These are phyloP conservation scores for Aschersonia sp. DNA, from an alignment of 2,329 filamentous ascomycete genomes.

Conservation along the genomic window DNA sequence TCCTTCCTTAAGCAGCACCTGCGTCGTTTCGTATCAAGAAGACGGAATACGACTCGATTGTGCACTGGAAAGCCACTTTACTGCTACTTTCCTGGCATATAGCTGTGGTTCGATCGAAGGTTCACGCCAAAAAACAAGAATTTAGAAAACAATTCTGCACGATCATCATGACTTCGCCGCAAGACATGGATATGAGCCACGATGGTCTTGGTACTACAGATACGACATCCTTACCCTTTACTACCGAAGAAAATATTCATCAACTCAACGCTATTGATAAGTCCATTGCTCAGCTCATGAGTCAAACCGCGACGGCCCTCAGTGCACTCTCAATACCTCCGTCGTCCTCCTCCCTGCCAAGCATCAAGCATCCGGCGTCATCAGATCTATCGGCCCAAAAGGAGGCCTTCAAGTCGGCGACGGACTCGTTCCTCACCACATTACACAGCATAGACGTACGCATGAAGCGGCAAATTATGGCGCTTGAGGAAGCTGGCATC, in stretches of 20 bases:
- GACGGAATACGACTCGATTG: too few relatives aligned
- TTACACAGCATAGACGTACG: slow-evolving; percentile 63
- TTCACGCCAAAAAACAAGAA: background rate
- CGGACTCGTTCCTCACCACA: slow-evolving; percentile 54
- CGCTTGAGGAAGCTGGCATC: slow-evolving; percentile 69
- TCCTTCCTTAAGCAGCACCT: too few relatives aligned
- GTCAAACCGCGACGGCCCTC: slow-evolving; percentile 31
- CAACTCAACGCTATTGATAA: slow-evolving; percentile 71
- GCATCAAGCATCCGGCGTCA: slow-evolving; percentile 7
- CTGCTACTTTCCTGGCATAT: too few relatives aligned
- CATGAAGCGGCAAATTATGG: slow-evolving; percentile 53
- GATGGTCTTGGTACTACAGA: background rate
- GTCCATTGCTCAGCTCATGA: slow-evolving; percentile 26
- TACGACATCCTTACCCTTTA: slow-evolving; percentile 38
- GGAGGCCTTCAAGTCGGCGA: slow-evolving; percentile 41
- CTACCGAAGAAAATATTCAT: slow-evolving; percentile 61
- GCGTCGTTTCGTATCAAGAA: too few relatives aligned
- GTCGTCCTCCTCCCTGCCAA: slow-evolving; percentile 6
- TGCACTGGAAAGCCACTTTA: too few relatives aligned
- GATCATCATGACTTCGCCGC: slow-evolving; percentile 14
- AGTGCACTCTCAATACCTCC: slow-evolving; percentile 25
- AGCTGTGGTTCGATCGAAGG: slow-evolving; percentile 1
- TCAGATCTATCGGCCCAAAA: slow-evolving; percentile 35
- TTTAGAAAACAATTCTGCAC: background rate
- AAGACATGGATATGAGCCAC: slow-evolving; percentile 9